Evolutionary conservation across 208 protist species (phyloP).

Genomic region (Novymonas esmeraldas): DNA sequence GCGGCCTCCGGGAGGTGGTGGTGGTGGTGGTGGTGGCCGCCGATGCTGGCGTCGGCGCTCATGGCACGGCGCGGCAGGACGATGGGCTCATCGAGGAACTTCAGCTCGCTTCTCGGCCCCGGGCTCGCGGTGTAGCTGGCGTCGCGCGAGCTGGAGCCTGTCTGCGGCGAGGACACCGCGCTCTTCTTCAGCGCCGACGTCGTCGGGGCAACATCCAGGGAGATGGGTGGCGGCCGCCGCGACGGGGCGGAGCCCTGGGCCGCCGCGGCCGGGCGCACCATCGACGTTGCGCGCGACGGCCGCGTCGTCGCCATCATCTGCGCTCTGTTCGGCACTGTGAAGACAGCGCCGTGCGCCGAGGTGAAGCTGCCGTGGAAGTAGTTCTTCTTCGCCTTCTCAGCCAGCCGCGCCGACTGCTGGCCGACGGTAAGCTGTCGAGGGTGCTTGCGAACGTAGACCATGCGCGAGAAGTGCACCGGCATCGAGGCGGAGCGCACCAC

Average conservation of each 20-base stretch:
- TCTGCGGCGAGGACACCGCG: background rate
- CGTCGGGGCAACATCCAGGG: conserved; percentile 27
- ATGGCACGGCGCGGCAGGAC: conserved; percentile 40
- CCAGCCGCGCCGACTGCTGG: conserved; percentile 64
- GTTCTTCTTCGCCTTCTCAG: conserved; percentile 66
- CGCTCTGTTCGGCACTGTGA: conserved; percentile 63
- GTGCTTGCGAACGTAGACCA: conserved; percentile 42
- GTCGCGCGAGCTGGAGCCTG: background rate
- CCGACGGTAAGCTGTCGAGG: conserved; percentile 53
- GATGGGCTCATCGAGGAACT: conserved; percentile 37
- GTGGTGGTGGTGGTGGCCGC: background rate
- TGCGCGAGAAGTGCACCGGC: conserved; percentile 48
- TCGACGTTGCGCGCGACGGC: conserved; percentile 37
- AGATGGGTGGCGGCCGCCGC: conserved; percentile 16
- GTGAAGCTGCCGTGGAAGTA: conserved; percentile 85
- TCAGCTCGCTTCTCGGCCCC: background rate
- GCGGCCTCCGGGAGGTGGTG: too few species aligned
- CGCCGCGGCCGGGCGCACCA: conserved; percentile 13
- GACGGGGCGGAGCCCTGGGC: conserved; percentile 25
- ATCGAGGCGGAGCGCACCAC: conserved; percentile 55
- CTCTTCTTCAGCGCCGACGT: conserved; percentile 55
- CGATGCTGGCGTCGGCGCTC: conserved; percentile 47
- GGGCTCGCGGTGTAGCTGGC: conserved; percentile 3
- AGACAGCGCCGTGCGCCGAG: conserved; percentile 72
- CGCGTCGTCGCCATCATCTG: conserved; percentile 53